These are phyloP conservation scores for Cairneyella variabilis DNA, from an alignment of 495 filamentous ascomycete genomes.

Conservation along the genomic window DNA sequence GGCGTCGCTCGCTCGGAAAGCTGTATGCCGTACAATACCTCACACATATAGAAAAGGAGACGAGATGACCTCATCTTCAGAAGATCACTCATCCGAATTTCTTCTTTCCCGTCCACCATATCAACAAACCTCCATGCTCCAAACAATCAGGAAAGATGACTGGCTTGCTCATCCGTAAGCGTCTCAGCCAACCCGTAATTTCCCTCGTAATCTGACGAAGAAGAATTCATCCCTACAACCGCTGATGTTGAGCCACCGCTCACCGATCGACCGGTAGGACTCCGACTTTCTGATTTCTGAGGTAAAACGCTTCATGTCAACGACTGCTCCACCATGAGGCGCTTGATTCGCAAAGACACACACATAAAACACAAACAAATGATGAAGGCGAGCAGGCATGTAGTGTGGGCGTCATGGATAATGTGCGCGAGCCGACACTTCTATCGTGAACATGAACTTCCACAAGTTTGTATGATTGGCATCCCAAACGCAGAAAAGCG, in stretches of 20 bases:
- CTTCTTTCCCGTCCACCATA: too few relatives aligned
- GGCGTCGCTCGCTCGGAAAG: slow-evolving; percentile 4
- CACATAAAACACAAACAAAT: slow-evolving; percentile 12
- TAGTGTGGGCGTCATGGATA: too few relatives aligned
- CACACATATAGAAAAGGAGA: not conserved
- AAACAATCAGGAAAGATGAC: slow-evolving; percentile 24
- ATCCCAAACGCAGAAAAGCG: slow-evolving; percentile 24
- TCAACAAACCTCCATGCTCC: too few relatives aligned
- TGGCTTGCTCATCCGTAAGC: slow-evolving; percentile 23
- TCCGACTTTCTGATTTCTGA: slow-evolving; percentile 17
- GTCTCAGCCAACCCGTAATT: slow-evolving; percentile 9
- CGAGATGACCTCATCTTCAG: too few relatives aligned
- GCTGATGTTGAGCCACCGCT: slow-evolving; percentile 1
- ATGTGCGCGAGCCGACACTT: slow-evolving; percentile 25
- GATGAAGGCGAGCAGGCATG: slow-evolving; percentile 12
- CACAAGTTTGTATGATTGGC: slow-evolving; percentile 16
- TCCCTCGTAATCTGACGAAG: not conserved
- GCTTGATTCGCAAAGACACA: slow-evolving; percentile 7
- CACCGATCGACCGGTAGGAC: not conserved
- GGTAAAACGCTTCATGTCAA: slow-evolving; percentile 14
- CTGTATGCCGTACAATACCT: slow-evolving; percentile 12
- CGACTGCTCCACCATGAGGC: slow-evolving; percentile 2
- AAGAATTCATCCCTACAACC: slow-evolving; percentile 13
- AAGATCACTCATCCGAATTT: slow-evolving; percentile 7
- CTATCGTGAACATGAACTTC: slow-evolving; percentile 18